Evolutionary conservation across 208 protist genomes (phyloP).

Genomic region (Crithidia sp.): DNA sequence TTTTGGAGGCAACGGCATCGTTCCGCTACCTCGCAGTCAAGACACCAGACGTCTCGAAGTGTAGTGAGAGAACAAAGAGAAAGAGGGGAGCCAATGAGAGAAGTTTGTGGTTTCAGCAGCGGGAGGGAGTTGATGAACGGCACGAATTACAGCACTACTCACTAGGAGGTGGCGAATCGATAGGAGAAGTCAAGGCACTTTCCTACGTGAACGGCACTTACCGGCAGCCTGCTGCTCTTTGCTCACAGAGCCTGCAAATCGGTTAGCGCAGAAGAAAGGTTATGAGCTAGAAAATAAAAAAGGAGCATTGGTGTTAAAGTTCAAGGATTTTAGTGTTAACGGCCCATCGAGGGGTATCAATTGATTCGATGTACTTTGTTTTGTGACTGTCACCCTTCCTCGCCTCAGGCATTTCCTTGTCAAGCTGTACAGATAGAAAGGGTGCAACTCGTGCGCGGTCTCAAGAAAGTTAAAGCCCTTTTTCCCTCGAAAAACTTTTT

Average conservation of each 20-base stretch:
- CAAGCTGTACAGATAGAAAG: constrained; percentile 77
- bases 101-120: not conserved
- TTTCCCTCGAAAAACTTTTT: constrained; percentile 66
- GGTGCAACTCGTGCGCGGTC: constrained; percentile 58
- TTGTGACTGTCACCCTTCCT: not conserved
- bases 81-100: not conserved
- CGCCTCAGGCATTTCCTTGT: not conserved
- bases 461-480: constrained; percentile 88
- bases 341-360: no score
- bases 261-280: not conserved
- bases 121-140: no score
- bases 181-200: no score
- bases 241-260: no score
- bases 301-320: not conserved
- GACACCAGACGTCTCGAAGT: not conserved
- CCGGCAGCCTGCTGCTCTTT: no score
- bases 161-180: no score
- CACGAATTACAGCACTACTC: no score
- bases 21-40: not conserved
- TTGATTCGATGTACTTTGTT: not conserved
- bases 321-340: not conserved
- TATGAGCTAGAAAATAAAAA: not conserved
- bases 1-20: not conserved
- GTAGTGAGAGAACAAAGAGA: not conserved
- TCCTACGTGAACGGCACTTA: no score